Evolutionary conservation across 306 rosid genomes (phyloP).

Genomic region (Ochetophila trinervis): DNA sequence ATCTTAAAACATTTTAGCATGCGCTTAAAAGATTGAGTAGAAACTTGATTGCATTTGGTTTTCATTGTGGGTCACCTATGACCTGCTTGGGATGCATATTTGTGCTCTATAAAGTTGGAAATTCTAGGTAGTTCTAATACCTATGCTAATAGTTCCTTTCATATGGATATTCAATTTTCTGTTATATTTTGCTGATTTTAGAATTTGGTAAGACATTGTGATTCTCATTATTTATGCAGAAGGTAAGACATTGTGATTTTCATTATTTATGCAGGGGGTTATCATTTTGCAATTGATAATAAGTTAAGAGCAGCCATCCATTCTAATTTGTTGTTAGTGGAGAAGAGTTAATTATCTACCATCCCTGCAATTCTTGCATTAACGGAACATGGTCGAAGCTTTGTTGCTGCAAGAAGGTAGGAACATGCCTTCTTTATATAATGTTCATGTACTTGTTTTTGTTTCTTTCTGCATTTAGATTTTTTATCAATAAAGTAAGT

Average conservation of each 20-base stretch:
- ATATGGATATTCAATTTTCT: not conserved
- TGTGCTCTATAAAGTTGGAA: not conserved
- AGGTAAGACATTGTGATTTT: too few species aligned
- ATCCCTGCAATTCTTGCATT: conserved; percentile 93
- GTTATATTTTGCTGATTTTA: not conserved
- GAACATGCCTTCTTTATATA: not conserved
- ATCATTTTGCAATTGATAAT: not conserved
- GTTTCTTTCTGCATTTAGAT: too few species aligned
- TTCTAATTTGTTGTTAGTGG: not conserved
- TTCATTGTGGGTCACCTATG: too few species aligned
- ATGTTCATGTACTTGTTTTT: too few species aligned
- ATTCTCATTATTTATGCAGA: too few species aligned
- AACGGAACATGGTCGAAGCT: conserved; percentile 70
- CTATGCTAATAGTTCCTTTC: not conserved
- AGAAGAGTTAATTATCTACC: not conserved
- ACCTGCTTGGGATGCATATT: not conserved
- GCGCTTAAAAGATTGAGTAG: too few species aligned
- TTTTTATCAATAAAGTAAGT: too few species aligned
- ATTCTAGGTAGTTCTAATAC: not conserved
- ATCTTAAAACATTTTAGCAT: too few species aligned
- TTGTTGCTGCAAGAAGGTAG: conserved; percentile 87
- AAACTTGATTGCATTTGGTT: too few species aligned
- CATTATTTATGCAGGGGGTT: not conserved
- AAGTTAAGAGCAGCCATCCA: not conserved
- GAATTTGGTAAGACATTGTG: not conserved